Evolutionary conservation across 1,139 yeast genomes (phyloP).

Genomic region (Blastobotrys petasosporus): DNA sequence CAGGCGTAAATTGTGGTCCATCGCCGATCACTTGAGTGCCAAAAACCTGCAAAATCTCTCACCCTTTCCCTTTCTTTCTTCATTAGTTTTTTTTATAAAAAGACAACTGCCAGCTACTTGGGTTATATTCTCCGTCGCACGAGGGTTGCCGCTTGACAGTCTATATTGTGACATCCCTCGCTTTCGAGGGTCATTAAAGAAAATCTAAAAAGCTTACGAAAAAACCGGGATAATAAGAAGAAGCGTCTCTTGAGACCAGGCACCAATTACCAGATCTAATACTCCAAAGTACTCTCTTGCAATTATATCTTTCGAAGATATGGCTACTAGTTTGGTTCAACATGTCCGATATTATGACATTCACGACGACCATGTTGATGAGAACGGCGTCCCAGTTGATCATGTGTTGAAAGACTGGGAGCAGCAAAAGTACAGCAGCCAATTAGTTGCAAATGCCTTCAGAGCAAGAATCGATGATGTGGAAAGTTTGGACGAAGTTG

Average conservation of each 20-base stretch:
- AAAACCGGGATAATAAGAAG: constrained; percentile 2
- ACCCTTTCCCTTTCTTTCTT: constrained; percentile 8
- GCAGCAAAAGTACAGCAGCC: constrained; percentile 5
- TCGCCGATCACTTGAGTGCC: too few relatives aligned
- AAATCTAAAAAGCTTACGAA: constrained; percentile 9
- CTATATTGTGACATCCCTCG: constrained; percentile 20
- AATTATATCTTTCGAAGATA: not conserved
- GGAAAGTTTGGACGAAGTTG: constrained; percentile 16
- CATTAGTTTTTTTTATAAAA: not conserved
- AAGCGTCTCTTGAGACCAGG: not conserved
- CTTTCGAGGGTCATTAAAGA: constrained; percentile 14
- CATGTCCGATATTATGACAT: constrained; percentile 1
- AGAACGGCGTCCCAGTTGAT: not conserved
- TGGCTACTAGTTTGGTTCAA: constrained; percentile 8
- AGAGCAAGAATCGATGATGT: constrained; percentile 14
- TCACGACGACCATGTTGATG: not conserved
- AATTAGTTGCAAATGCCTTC: constrained; percentile 25
- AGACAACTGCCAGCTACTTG: constrained; percentile 4
- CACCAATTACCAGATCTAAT: too few relatives aligned
- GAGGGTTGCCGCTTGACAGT: constrained; percentile 26
- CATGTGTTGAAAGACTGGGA: not conserved
- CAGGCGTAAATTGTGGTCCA: too few relatives aligned
- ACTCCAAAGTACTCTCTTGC: too few relatives aligned
- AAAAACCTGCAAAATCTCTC: too few relatives aligned
- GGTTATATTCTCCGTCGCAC: constrained; percentile 12